Evolutionary conservation across 2,329 filamentous ascomycete genomes (phyloP).

Genomic region (Ascochyta fabae): DNA sequence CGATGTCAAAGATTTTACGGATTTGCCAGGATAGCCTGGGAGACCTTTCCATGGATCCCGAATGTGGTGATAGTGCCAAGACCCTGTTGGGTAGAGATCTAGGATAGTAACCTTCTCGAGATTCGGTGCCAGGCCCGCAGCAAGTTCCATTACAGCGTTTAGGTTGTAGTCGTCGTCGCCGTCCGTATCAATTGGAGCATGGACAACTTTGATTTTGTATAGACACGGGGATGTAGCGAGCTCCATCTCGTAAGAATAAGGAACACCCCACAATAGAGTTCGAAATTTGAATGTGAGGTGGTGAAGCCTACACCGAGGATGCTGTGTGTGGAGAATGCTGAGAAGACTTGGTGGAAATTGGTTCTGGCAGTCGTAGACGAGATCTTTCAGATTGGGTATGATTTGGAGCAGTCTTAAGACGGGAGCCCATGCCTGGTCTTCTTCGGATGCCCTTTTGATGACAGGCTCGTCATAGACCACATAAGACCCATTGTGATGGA

Average conservation of each 20-base stretch:
- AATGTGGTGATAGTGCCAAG: neutral
- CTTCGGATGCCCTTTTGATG: no score
- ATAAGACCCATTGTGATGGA: no score
- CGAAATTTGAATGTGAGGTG: conserved; percentile 30
- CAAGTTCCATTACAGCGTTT: neutral
- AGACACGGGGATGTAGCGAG: conserved; percentile 30
- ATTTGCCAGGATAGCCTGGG: conserved; percentile 15
- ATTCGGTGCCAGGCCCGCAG: conserved; percentile 25
- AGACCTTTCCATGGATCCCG: conserved; percentile 24
- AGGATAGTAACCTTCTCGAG: conserved; percentile 22
- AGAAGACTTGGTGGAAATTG: conserved; percentile 26
- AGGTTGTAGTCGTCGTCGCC: no score
- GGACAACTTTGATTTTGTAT: conserved; percentile 15
- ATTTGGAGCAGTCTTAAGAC: no score
- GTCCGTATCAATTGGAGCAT: neutral
- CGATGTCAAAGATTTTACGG: conserved; percentile 22
- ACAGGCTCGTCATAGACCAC: no score
- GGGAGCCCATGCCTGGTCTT: no score
- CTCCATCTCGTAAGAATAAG: conserved; percentile 31
- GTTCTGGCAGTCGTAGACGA: no score
- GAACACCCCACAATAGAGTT: conserved; percentile 26
- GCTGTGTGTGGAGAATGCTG: conserved; percentile 17
- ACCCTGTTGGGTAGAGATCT: neutral
- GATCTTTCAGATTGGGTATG: no score
- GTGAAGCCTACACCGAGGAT: conserved; percentile 27